Base-by-base conservation (phyloP, 108 stramenopile species). In the Tribonema minus region DNA sequence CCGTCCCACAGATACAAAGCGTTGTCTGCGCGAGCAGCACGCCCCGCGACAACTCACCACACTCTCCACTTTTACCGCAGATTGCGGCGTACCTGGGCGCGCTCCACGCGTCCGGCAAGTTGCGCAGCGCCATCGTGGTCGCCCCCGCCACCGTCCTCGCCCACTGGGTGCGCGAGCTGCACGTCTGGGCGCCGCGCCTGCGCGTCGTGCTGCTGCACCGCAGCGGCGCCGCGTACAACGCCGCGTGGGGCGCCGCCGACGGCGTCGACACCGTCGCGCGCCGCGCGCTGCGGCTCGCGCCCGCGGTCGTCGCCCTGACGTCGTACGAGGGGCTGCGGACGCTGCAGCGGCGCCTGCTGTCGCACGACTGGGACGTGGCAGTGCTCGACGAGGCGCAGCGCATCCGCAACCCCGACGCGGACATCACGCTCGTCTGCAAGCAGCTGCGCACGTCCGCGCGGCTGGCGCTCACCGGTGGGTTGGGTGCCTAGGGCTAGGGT, bases 361-460 rank as follows among this genome's bases (percentile, higher is more conserved):
- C 73, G 58, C 91, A 92, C 72, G 66, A 79, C 41, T 99, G 95
- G 94, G 90, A 86, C 38, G 96, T 95, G 70, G 90, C 93, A 30
- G 89, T 96, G 0, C 84, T 99, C 73, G 98, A 99, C 72, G 98
- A 99, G 82, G 98, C 95, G 0, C 98, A 99, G 87, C 94, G 94
- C 84, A 96, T 99, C 61, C 86, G 96, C 26, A 99, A 99, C 84
- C 96, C 98, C 3, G 94, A 94, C 62, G 94, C 96, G 20, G 93
- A 94, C 58, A 85, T 99, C 4, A 96, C 98, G 7, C 67, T 92
- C 65, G 90, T 91, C 33, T 95, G 95, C 89, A 99, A 99, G 88
- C 68, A 83, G 33, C 66, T 89, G 25, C 72, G 70, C 5, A 85
- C 88, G 5, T 29, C 54, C 12, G 87, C 87, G 62, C 80, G 88